phyloP scores from a whole-genome alignment of 2,329 filamentous ascomycete genomes.

The Xylaria sp. region DNA sequence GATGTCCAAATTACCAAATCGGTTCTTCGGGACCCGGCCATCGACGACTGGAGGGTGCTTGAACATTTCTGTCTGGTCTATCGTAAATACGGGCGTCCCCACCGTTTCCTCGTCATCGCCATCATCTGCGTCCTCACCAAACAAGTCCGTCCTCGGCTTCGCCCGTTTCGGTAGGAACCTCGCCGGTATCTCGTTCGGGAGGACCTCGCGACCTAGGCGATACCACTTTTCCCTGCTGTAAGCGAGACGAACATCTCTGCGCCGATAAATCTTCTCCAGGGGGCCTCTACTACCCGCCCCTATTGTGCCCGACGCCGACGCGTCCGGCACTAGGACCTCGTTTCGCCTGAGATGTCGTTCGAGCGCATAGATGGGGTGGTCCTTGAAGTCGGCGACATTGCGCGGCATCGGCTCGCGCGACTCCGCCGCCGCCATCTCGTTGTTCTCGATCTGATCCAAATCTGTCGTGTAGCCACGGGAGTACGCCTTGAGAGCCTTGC shows the following conservation, averaged over 20 bases:
- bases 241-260: slow-evolving; percentile 77
- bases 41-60: slow-evolving; percentile 73
- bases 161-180: slow-evolving; percentile 68
- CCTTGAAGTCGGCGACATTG: slow-evolving; percentile 84
- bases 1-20: slow-evolving; percentile 90
- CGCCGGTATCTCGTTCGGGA: slow-evolving; percentile 75
- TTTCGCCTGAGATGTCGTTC: slow-evolving; percentile 82
- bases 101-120: slow-evolving; percentile 46
- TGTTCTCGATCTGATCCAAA: slow-evolving; percentile 82
- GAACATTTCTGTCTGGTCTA: slow-evolving; percentile 73
- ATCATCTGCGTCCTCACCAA: slow-evolving; percentile 42
- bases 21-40: slow-evolving; percentile 83
- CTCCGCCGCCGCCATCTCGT: slow-evolving; percentile 71
- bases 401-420: slow-evolving; percentile 82
- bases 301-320: slow-evolving; percentile 75
- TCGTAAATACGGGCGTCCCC: slow-evolving; percentile 61
- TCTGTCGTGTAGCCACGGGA: slow-evolving; percentile 52
- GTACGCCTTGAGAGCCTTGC: slow-evolving; percentile 53
- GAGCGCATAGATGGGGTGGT: slow-evolving; percentile 81
- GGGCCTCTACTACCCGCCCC: slow-evolving; percentile 63
- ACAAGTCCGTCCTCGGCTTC: slow-evolving; percentile 38
- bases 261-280: slow-evolving; percentile 79
- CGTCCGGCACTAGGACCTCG: slow-evolving; percentile 76
- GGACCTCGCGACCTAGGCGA: slow-evolving; percentile 79
- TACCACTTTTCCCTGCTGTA: slow-evolving; percentile 90